These are phyloP conservation scores for Tarenaya hassleriana DNA, from an alignment of 345 rosid species.

Conservation along the genomic window DNA sequence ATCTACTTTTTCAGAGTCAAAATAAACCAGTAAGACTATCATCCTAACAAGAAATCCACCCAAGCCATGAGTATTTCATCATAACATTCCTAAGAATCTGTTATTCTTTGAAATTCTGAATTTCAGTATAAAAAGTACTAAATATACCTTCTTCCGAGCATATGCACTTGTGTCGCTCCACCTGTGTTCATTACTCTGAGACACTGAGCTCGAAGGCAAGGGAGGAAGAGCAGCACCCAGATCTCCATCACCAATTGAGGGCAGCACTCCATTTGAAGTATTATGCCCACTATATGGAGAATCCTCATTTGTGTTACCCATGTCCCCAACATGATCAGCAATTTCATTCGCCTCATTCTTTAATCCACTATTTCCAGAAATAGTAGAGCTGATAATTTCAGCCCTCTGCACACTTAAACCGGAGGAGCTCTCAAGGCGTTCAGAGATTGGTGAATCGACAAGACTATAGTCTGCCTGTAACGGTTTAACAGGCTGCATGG, in stretches of 20 bases:
- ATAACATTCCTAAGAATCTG: too few relatives aligned
- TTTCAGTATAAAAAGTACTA: conserved; percentile 2
- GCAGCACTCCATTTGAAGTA: conserved; percentile 44
- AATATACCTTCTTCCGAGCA: conserved; percentile 65
- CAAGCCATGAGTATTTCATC: too few relatives aligned
- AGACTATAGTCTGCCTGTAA: conserved; percentile 61
- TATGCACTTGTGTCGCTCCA: conserved; percentile 78
- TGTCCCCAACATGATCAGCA: conserved; percentile 29
- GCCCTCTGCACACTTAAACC: conserved; percentile 20
- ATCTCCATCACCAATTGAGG: conserved; percentile 38
- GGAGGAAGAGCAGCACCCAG: conserved; percentile 37
- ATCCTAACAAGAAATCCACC: too few relatives aligned
- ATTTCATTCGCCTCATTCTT: conserved; percentile 32
- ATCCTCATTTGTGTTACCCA: conserved; percentile 45
- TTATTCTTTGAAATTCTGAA: too few relatives aligned
- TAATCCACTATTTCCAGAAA: conserved; percentile 39
- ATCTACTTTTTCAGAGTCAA: background rate
- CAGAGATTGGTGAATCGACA: conserved; percentile 43
- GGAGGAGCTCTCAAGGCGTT: conserved; percentile 30
- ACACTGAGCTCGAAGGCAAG: conserved; percentile 41
- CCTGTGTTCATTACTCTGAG: conserved; percentile 42
- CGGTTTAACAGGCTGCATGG: too few relatives aligned
- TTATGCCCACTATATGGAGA: conserved; percentile 61
- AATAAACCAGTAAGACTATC: too few relatives aligned
- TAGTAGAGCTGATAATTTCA: conserved; percentile 20